Base-by-base conservation (phyloP, 2,329 filamentous ascomycete species). In the Xylaria sp. region DNA sequence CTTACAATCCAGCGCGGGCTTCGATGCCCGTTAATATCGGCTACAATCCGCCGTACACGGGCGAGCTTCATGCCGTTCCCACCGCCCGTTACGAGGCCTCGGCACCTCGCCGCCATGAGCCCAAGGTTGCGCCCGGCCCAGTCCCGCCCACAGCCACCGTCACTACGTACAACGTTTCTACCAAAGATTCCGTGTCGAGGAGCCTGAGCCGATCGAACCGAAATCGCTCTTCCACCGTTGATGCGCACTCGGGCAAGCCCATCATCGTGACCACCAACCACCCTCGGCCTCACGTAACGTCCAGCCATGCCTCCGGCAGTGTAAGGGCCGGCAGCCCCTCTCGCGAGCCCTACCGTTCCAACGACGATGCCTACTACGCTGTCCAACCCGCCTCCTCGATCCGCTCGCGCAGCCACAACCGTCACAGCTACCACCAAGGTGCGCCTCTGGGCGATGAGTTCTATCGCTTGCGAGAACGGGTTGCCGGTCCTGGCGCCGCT, bases 221-320 rank as follows among this genome's bases (percentile, higher is more conserved):
- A 18, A 65, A 78, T 77, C 85, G 86, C 34, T 84, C 85, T 8
- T 81, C 84, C 1, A 87, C 86, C 0, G 71, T 88, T 28, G 88
- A 90, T 65, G 80, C 84, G 15, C 76, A 80, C 28, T 77, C 68
- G 5, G 82, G 84, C 50, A 86, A 87, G 12, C 85, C 87, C 63
- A 84, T 89, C 73, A 86, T 89, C 66, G 83, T 90, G 70, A 89
- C 87, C 23, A 87, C 87, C 5, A 84, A 83, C 34, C 82, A 86
- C 65, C 77, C 80, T 20, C 72, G 73, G 37, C 78, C 82, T 34
- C 83, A 85, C 56, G 78, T 77, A 25, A 77, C 80, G n/a, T 76
- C 79, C 55, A 80, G 82, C 32, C 81, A 84, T 71, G 75, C 80
- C 57, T 79, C 80, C 41, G 79, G 78, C 63, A 77, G 75, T 44